Evolutionary conservation across 202 grass and related monocot genomes (phyloP), one percentile per base, ranked within the genome.

Genomic region (Miscanthus sacchariflorus): DNA sequence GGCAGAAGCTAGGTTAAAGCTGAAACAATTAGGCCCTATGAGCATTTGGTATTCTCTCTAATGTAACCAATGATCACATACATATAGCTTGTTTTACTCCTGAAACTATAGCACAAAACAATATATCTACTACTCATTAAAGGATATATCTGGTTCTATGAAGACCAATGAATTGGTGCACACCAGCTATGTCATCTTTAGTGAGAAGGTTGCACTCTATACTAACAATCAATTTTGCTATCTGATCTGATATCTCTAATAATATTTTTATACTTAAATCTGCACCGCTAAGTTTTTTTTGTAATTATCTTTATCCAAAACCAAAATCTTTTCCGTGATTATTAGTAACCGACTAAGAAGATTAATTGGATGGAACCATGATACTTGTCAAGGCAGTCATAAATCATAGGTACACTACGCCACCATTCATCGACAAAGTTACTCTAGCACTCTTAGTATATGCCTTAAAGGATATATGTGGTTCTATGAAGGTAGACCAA

Each of bases 331-430:
- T 38, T 38, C 5, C 36, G 5, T 38, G 36, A 38, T 38, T 6
- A 38, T 6, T 38, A 4, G 36, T 38, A 38, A 38, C 36, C 5
- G 5, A 38, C 36, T 38, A 38, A 5, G 36, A 38, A 38, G 36
- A 38, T 38, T 38, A 38, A 38, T 38, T 38, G 36, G 4, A 38
- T 6, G 36, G 36, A 38, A 38, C 36, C 4, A 38, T 38, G 36
- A 38, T 38, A 38, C 5, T 38, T 38, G 36, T 30, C 28, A 30
- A n/a, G n/a, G 0, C 0, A 0, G 1, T 14, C 4, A 2, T 28
- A 28, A 61, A 42, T 27, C 36, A 42, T 11, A 33, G 1, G 36
- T 36, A 7, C 12, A 36, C 46, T 12, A 58, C 3, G 18, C 18
- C 28, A 61, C 5, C 2, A 2, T 24, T 5, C 36, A 36, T 7